Base-by-base conservation (phyloP, 2,329 filamentous ascomycete species). In the Alternaria atra region DNA sequence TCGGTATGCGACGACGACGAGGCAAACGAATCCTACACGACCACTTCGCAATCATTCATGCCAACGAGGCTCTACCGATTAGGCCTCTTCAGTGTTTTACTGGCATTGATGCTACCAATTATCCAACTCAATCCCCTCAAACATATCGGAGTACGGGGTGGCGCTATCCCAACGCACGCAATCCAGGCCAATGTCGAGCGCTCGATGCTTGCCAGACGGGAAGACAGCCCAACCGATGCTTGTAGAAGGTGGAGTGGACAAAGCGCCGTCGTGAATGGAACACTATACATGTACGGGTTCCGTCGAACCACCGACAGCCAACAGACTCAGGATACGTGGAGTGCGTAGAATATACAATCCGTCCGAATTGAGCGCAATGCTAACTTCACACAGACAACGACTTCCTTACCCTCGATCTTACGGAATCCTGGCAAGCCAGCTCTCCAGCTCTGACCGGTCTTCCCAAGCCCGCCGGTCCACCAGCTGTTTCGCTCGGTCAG, bases 271-370 rank as follows among this genome's bases (percentile, higher is more conserved):
- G 83, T 94, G 15, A 93, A 93, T 66, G 91, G 90, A 13, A 93
- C 90, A 0, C 73, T 93, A 3, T 94, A 92, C 73, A 85, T 92
- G 55, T 94, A 92, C 67, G 91, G 91, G 35, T 91, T 91, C 27
- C 85, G 90, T 66, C 85, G 87, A 13, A 90, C 84, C 51, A 85
- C 82, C 1, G 76, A 83, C 15, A 76, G 83, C 13, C 83, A 84
- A 35, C 90, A 93, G 69, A 84, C 80, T 1, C 78, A 81, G 6
- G 80, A 92, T 71, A 90, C 87, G 1, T 93, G 91, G 91, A 92
- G 88, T 90, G 83, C 70, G 85, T 61, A 30, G 7, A n/a, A 39
- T 6, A 23, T 17, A 6, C 15, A 6, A 25, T 29, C 9, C 52
- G 39, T 2, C 15, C n/a, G 7, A 2, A 12, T 10, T 23, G 9